A percentile compares a stretch with the other conserved stretches of the same genome.
Conservation (phyloP, 257 asterid species). For the Haberlea rhodopensis region DNA sequence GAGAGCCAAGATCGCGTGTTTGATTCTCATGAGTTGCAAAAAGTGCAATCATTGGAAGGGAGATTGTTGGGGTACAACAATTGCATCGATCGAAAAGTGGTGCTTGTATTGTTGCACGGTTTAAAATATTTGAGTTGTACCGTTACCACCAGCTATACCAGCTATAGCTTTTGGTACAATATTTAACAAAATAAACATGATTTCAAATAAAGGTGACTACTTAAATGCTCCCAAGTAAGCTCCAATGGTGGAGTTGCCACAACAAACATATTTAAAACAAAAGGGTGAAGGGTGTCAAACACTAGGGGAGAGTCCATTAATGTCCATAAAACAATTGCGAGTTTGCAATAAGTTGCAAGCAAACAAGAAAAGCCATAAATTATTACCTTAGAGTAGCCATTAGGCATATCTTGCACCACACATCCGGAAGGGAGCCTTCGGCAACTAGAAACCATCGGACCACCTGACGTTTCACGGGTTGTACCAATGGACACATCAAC, state of each 20-base stretch:
- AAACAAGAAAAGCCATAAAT: conserved; percentile 25
- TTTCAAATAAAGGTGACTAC: neutral
- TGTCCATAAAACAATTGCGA: conserved; percentile 27
- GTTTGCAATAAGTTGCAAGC: conserved; percentile 25
- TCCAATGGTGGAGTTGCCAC: conserved; percentile 44
- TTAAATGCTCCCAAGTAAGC: conserved; percentile 36
- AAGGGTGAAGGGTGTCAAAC: conserved; percentile 33
- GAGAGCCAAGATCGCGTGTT: too few species aligned
- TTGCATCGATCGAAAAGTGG: too few species aligned
- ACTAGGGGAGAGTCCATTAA: conserved; percentile 39
- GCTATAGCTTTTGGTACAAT: too few species aligned
- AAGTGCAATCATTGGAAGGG: too few species aligned
- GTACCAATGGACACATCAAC: conserved; percentile 81
- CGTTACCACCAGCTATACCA: too few species aligned
- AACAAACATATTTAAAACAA: conserved; percentile 52
- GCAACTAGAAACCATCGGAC: conserved; percentile 38
- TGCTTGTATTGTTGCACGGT: too few species aligned
- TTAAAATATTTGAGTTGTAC: too few species aligned
- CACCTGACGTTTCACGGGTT: conserved; percentile 44
- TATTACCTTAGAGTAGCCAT: conserved; percentile 87
- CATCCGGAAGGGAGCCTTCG: conserved; percentile 96
- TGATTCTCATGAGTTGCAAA: too few species aligned
- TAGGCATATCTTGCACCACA: conserved; percentile 91
- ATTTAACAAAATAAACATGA: too few species aligned
- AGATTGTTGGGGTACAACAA: too few species aligned